These are phyloP conservation scores for Mucor circinelloides DNA, from an alignment of 371 early-diverging fungal species.

Conservation along the genomic window DNA sequence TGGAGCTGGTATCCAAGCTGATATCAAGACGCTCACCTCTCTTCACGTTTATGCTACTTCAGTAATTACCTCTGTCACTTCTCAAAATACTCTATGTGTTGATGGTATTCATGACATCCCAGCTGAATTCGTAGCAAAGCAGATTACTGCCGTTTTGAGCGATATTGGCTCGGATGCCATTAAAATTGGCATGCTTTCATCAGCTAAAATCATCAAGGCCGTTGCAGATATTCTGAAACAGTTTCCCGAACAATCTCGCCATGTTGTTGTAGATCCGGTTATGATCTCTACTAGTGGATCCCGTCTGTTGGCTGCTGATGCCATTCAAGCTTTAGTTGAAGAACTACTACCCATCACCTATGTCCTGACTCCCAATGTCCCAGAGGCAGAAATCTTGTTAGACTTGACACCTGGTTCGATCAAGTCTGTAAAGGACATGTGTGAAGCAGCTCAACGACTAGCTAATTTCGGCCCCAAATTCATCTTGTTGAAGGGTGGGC, in stretches of 20 bases:
- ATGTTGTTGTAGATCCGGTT: constrained; percentile 82
- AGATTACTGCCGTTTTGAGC: constrained; percentile 69
- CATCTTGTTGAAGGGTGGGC: constrained; percentile 84
- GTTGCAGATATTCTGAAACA: constrained; percentile 53
- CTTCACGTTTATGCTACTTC: constrained; percentile 75
- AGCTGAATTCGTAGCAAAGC: constrained; percentile 68
- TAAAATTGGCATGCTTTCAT: constrained; percentile 85
- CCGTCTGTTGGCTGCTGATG: constrained; percentile 63
- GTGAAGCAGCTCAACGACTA: constrained; percentile 54
- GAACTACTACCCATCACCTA: constrained; percentile 70
- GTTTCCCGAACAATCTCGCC: constrained; percentile 25
- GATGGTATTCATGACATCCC: constrained; percentile 68
- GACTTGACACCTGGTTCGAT: constrained; percentile 37
- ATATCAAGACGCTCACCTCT: constrained; percentile 84
- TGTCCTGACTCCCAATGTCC: constrained; percentile 81
- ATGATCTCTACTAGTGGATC: constrained; percentile 84
- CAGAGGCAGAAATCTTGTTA: constrained; percentile 75
- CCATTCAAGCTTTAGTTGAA: constrained; percentile 56
- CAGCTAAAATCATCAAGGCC: constrained; percentile 60
- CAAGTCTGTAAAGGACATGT: constrained; percentile 55
- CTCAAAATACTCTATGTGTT: constrained; percentile 83
- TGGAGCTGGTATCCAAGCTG: constrained; percentile 86
- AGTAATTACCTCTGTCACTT: constrained; percentile 78
- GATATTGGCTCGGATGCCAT: constrained; percentile 81
- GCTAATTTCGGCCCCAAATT: constrained; percentile 51